Evolutionary conservation across 2,329 filamentous ascomycete genomes (phyloP).

Genomic region (Fusarium praegraminearum): DNA sequence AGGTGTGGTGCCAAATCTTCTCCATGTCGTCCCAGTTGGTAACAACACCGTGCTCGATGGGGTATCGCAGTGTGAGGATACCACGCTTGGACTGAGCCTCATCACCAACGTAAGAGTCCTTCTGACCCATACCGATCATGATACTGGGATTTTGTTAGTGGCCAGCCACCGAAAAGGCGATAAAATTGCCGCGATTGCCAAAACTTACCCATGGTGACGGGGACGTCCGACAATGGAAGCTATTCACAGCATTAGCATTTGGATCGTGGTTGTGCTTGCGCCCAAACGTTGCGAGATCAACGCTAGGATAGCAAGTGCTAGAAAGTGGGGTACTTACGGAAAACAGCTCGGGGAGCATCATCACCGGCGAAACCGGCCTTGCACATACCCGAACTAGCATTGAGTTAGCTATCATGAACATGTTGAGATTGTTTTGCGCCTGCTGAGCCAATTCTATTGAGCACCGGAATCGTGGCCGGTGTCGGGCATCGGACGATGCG

Average conservation of each 20-base stretch:
- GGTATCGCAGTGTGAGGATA: constrained; percentile 99
- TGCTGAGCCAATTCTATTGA: constrained; percentile 12
- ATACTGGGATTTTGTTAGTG: constrained; percentile 72
- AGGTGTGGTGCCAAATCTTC: constrained; percentile 99
- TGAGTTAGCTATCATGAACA: constrained; percentile 54
- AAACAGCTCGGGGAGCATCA: constrained; percentile 99
- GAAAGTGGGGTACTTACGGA: constrained; percentile 81
- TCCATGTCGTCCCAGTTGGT: constrained; percentile 99
- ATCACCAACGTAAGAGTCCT: constrained; percentile 99
- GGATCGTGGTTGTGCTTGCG: constrained; percentile 20
- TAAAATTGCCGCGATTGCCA: constrained; percentile 16
- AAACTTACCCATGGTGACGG: constrained; percentile 97
- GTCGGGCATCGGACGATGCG: constrained; percentile 43
- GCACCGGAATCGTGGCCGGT: constrained; percentile 30
- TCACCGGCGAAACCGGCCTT: constrained; percentile 99
- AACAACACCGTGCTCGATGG: constrained; percentile 99
- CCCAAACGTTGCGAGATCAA: constrained; percentile 32
- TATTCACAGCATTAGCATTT: constrained; percentile 61
- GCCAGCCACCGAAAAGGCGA: constrained; percentile 27
- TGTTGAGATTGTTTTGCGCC: constrained; percentile 5
- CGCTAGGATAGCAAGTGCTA: constrained; percentile 33
- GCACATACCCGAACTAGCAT: constrained; percentile 97
- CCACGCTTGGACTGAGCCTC: constrained; percentile 99
- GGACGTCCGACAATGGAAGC: constrained; percentile 99
- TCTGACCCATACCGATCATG: constrained; percentile 99